Conservation (phyloP, 2,329 filamentous ascomycete species). For the Fusarium concolor region DNA sequence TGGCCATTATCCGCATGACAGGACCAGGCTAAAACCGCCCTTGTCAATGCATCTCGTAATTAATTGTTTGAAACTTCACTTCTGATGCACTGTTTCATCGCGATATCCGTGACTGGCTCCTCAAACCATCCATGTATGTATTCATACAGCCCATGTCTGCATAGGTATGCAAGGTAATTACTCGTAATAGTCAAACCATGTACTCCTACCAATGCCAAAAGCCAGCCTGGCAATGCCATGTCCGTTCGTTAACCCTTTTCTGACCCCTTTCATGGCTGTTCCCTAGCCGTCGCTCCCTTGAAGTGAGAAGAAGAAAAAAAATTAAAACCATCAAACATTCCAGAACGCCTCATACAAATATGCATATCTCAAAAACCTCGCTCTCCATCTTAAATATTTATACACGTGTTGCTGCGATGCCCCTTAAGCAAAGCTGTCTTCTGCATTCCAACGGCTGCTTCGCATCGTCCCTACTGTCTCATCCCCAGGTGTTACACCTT, state of each 20-base stretch:
- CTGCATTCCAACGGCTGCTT: slow-evolving; percentile 54
- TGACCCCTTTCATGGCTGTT: slow-evolving; percentile 13
- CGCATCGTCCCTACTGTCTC: slow-evolving; percentile 40
- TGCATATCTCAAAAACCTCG: slow-evolving; percentile 33
- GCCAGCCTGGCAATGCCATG: slow-evolving; percentile 26
- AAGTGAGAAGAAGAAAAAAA: slow-evolving; percentile 1
- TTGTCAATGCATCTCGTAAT: slow-evolving; percentile 38
- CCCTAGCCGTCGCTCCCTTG: slow-evolving; percentile 28
- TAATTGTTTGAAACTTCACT: background rate
- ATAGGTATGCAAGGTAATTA: slow-evolving; percentile 26
- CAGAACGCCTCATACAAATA: slow-evolving; percentile 43
- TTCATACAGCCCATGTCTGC: slow-evolving; percentile 38
- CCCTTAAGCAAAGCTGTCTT: slow-evolving; percentile 58
- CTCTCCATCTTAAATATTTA: slow-evolving; percentile 9
- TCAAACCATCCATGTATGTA: background rate
- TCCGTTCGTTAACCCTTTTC: slow-evolving; percentile 29
- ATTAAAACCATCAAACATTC: slow-evolving; percentile 35
- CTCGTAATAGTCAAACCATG: slow-evolving; percentile 27
- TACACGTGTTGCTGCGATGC: slow-evolving; percentile 21
- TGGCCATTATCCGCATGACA: slow-evolving; percentile 24
- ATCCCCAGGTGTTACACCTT: slow-evolving; percentile 23
- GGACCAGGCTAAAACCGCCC: slow-evolving; percentile 17
- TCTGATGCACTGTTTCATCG: background rate
- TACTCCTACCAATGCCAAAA: slow-evolving; percentile 35
- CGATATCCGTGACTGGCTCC: background rate